These are phyloP conservation scores for Rhizophora mangle DNA, from an alignment of 345 rosid genomes.

Conservation along the genomic window DNA sequence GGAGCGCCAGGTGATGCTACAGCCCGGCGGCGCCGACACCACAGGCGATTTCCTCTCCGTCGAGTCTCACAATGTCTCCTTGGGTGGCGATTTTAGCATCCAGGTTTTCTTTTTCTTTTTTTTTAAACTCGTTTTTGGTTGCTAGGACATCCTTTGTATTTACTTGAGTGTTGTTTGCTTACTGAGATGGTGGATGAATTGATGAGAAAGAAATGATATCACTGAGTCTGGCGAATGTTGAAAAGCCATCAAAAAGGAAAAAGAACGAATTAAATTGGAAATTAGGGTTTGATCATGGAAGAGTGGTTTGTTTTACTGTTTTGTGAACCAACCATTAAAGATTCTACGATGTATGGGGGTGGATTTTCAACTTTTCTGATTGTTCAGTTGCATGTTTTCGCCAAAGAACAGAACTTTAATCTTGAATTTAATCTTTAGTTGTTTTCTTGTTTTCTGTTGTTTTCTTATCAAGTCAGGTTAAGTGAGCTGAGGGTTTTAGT, in stretches of 20 bases:
- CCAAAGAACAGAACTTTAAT: background rate
- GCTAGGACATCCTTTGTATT: background rate
- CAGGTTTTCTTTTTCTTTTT: constrained; percentile 41
- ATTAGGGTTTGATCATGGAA: too few relatives aligned
- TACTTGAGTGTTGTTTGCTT: background rate
- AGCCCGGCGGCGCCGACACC: constrained; percentile 29
- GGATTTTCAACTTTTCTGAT: background rate
- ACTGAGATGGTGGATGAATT: background rate
- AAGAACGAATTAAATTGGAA: too few relatives aligned
- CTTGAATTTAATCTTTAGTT: background rate
- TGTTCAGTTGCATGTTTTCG: background rate
- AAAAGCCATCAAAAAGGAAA: too few relatives aligned
- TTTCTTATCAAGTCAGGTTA: too few relatives aligned
- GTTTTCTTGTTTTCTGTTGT: too few relatives aligned
- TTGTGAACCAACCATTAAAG: too few relatives aligned
- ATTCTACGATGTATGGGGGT: too few relatives aligned
- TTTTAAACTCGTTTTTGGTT: background rate
- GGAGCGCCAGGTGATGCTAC: constrained; percentile 79
- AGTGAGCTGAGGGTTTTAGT: too few relatives aligned
- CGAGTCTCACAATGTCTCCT: constrained; percentile 92
- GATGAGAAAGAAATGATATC: background rate
- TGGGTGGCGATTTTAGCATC: constrained; percentile 91
- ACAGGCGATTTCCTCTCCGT: constrained; percentile 72
- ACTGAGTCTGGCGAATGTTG: background rate
- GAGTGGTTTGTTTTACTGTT: too few relatives aligned